These are phyloP conservation scores for Amorphotheca resinae DNA, from an alignment of 495 filamentous ascomycete genomes.

Conservation along the genomic window DNA sequence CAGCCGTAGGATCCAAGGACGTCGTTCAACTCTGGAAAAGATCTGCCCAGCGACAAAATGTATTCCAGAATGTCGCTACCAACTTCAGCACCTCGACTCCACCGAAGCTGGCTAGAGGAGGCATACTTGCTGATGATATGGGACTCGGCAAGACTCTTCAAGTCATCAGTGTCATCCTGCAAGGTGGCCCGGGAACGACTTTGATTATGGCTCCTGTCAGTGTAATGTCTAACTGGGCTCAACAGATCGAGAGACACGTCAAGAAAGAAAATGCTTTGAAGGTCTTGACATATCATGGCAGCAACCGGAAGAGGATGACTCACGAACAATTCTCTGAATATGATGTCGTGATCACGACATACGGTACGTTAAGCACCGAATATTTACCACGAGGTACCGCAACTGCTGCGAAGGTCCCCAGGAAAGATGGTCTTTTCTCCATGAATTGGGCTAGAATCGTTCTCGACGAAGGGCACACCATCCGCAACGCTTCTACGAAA, in stretches of 20 bases:
- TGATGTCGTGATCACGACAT: slow-evolving; percentile 77
- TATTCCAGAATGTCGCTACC: slow-evolving; percentile 66
- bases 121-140: slow-evolving; percentile 90
- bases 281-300: slow-evolving; percentile 66
- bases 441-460: slow-evolving; percentile 71
- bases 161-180: slow-evolving; percentile 68
- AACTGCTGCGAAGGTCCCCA: slow-evolving; percentile 5
- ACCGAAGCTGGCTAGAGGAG: slow-evolving; percentile 62
- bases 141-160: slow-evolving; percentile 89
- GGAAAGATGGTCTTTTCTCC: slow-evolving; percentile 42
- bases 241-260: slow-evolving; percentile 68
- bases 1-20: slow-evolving; percentile 45
- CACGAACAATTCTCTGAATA: slow-evolving; percentile 40
- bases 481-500: slow-evolving; percentile 68
- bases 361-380: slow-evolving; percentile 46
- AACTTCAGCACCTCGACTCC: slow-evolving; percentile 45
- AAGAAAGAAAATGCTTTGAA: slow-evolving; percentile 43
- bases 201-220: slow-evolving; percentile 75
- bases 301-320: slow-evolving; percentile 41
- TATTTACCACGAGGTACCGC: slow-evolving; percentile 13
- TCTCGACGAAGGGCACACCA: slow-evolving; percentile 78
- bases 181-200: slow-evolving; percentile 46
- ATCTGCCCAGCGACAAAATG: slow-evolving; percentile 25
- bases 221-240: slow-evolving; percentile 89
- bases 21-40: slow-evolving; percentile 76